These are phyloP conservation scores for Suillus hirtellus DNA, from an alignment of 768 basidiomycete genomes.

Conservation along the genomic window DNA sequence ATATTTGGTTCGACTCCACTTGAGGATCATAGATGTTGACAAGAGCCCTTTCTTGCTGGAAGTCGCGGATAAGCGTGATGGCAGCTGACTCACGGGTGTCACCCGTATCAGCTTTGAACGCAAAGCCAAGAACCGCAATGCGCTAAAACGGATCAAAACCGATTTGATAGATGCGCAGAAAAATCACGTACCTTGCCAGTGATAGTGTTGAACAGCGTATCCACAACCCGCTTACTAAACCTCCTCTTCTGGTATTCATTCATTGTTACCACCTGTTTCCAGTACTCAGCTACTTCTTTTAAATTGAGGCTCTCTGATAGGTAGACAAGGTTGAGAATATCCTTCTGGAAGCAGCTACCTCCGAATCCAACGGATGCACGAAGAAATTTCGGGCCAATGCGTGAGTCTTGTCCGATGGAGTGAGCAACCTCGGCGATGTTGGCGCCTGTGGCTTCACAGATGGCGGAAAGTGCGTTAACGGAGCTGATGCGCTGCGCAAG, in stretches of 20 bases:
- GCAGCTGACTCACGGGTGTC: conserved; percentile 98
- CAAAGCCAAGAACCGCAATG: conserved; percentile 96
- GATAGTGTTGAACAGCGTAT: conserved; percentile 98
- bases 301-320: conserved; percentile 92
- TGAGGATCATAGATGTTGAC: conserved; percentile 93
- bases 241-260: conserved; percentile 98
- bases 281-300: conserved; percentile 96
- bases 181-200: conserved; percentile 75
- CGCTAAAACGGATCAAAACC: conserved; percentile 45
- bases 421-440: conserved; percentile 97
- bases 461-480: conserved; percentile 95
- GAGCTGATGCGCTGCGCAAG: conserved; percentile 99
- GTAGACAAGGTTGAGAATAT: conserved; percentile 98
- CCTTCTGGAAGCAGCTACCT: conserved; percentile 99
- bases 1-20: conserved; percentile 85
- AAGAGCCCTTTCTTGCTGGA: conserved; percentile 84
- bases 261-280: conserved; percentile 96
- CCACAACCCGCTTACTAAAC: conserved; percentile 95
- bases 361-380: conserved; percentile 96
- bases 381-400: conserved; percentile 94
- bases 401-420: conserved; percentile 90
- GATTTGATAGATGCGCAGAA: background rate
- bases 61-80: conserved; percentile 92
- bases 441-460: conserved; percentile 98
- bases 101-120: conserved; percentile 99